Evolutionary conservation across 306 rosid genomes (phyloP).

Genomic region (Geum urbanum): DNA sequence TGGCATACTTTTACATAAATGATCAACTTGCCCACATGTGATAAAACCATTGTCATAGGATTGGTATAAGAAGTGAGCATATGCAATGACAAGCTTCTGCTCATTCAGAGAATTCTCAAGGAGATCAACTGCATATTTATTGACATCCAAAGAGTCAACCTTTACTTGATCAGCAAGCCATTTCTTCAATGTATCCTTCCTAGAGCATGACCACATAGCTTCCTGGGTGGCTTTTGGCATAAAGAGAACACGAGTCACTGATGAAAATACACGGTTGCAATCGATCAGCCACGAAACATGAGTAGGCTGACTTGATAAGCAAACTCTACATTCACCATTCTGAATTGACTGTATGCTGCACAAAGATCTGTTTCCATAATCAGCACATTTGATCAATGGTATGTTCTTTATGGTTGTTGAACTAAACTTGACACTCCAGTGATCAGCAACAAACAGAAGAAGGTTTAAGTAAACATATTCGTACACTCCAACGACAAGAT

Average conservation of each 20-base stretch:
- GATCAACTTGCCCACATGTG: conserved; percentile 7
- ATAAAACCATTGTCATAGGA: conserved; percentile 26
- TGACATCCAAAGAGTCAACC: conserved; percentile 17
- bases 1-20: conserved; percentile 40
- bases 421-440: conserved; percentile 32
- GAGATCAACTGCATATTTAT: conserved; percentile 31
- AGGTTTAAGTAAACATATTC: conserved; percentile 50
- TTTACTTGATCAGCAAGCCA: conserved; percentile 37
- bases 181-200: conserved; percentile 24
- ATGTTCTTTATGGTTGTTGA: conserved; percentile 30
- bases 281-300: conserved; percentile 51
- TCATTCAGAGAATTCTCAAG: conserved; percentile 19
- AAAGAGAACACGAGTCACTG: conserved; percentile 29
- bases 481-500: conserved; percentile 47
- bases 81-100: conserved; percentile 29
- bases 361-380: conserved; percentile 32
- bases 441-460: conserved; percentile 41
- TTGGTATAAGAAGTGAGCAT: conserved; percentile 57
- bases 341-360: conserved; percentile 26
- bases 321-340: conserved; percentile 18
- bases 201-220: conserved; percentile 25
- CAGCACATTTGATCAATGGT: conserved; percentile 48
- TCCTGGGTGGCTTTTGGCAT: conserved; percentile 51
- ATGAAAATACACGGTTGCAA: conserved; percentile 45
- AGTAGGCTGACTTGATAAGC: conserved; percentile 17